phyloP scores from a whole-genome alignment of 331 rosid genomes.

The Rhamnella rubrinervis region DNA sequence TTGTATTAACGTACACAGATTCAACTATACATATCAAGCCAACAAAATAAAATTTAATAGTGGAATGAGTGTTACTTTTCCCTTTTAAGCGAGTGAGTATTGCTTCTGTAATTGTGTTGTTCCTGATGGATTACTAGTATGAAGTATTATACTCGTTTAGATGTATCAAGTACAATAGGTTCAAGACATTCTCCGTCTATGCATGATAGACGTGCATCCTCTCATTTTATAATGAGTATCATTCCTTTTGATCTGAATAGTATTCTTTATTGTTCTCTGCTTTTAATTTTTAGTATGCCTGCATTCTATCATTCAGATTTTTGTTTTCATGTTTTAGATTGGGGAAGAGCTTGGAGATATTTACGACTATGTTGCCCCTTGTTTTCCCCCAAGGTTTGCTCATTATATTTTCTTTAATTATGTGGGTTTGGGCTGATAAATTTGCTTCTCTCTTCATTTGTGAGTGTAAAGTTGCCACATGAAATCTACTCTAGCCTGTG shows the following conservation, averaged over 20 bases:
- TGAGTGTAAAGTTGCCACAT: not conserved
- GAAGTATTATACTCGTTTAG: too few relatives aligned
- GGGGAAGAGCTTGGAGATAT: slow-evolving; percentile 95
- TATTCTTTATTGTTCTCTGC: not conserved
- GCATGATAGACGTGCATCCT: too few relatives aligned
- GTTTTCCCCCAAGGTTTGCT: slow-evolving; percentile 93
- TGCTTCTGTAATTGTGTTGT: too few relatives aligned
- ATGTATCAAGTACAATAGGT: too few relatives aligned
- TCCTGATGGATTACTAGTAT: too few relatives aligned
- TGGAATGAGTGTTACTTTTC: too few relatives aligned
- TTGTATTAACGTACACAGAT: too few relatives aligned
- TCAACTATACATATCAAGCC: too few relatives aligned
- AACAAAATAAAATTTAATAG: too few relatives aligned
- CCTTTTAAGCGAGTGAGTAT: too few relatives aligned
- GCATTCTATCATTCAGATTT: not conserved
- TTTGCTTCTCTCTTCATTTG: slow-evolving; percentile 11
- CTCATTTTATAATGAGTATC: too few relatives aligned
- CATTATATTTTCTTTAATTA: slow-evolving; percentile 12
- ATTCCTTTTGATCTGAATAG: not conserved
- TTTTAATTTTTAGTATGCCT: not conserved
- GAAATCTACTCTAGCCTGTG: not conserved
- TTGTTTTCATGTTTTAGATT: slow-evolving; percentile 51
- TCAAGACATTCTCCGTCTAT: too few relatives aligned
- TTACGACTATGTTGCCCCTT: slow-evolving; percentile 89
- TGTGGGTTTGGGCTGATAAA: slow-evolving; percentile 22